phyloP scores from a whole-genome alignment of 352 stramenopile genomes.

The Globisporangium nunn region DNA sequence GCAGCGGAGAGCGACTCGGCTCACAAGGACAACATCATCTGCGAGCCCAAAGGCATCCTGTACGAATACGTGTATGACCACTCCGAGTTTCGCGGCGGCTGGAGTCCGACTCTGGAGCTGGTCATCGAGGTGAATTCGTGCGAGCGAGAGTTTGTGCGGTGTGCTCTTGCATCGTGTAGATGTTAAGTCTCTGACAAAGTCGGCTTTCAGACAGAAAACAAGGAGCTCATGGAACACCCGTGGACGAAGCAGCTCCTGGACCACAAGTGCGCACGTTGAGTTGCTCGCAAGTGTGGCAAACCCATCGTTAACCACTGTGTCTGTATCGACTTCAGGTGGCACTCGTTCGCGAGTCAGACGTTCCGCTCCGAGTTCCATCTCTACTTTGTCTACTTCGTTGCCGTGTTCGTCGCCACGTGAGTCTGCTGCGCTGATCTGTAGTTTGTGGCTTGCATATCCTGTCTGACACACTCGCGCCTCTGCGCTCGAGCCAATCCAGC shows the following conservation, averaged over 20 bases:
- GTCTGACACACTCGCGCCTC: not conserved
- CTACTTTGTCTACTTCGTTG: constrained; percentile 70
- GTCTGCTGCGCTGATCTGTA: not conserved
- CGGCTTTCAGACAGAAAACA: constrained; percentile 55
- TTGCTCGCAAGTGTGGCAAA: not conserved
- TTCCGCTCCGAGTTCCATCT: constrained; percentile 73
- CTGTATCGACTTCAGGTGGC: constrained; percentile 35
- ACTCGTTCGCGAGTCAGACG: constrained; percentile 59
- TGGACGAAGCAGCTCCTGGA: constrained; percentile 74
- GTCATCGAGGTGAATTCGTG: constrained; percentile 47
- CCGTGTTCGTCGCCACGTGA: constrained; percentile 69
- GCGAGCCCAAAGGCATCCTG: constrained; percentile 71
- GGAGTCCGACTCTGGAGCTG: constrained; percentile 49
- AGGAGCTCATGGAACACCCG: constrained; percentile 68
- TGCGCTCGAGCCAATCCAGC: constrained; percentile 14
- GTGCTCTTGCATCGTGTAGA: not conserved
- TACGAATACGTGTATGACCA: constrained; percentile 83
- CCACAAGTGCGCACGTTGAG: constrained; percentile 42
- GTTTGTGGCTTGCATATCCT: not conserved
- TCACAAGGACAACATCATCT: constrained; percentile 54
- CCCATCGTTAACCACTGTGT: not conserved
- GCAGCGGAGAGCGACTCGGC: constrained; percentile 23
- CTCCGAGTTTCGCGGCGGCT: constrained; percentile 50
- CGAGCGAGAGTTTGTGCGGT: too few species aligned
- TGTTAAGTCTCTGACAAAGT: not conserved